These are phyloP conservation scores for Clonostachys solani DNA, from an alignment of 2,329 filamentous ascomycete species.

Conservation along the genomic window DNA sequence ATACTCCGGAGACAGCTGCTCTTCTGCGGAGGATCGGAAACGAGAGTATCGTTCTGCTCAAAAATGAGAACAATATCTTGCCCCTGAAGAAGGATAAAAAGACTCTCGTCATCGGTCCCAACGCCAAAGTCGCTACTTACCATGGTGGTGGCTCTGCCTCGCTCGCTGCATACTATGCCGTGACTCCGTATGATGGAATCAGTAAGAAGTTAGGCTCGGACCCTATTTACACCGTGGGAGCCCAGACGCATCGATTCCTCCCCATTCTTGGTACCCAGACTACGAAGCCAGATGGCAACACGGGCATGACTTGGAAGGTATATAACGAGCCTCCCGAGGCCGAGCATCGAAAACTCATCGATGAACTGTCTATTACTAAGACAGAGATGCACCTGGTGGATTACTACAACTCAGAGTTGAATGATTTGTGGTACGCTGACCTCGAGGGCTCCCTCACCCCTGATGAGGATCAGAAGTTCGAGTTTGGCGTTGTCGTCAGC, in stretches of 20 bases:
- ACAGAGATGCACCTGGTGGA: conserved; percentile 46
- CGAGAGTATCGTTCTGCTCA: conserved; percentile 69
- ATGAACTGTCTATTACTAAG: conserved; percentile 40
- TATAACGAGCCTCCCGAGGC: conserved; percentile 54
- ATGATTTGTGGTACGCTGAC: conserved; percentile 53
- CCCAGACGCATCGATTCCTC: conserved; percentile 61
- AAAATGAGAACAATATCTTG: conserved; percentile 62
- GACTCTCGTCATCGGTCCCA: conserved; percentile 52
- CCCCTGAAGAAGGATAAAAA: conserved; percentile 61
- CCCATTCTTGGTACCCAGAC: conserved; percentile 51
- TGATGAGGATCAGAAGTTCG: conserved; percentile 54
- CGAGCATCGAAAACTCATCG: conserved; percentile 42
- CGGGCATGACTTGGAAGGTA: conserved; percentile 57
- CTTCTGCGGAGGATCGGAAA: conserved; percentile 62
- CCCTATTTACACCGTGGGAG: conserved; percentile 53
- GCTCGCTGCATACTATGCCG: conserved; percentile 57
- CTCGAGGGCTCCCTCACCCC: conserved; percentile 57
- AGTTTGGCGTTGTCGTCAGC: conserved; percentile 62
- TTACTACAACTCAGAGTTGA: conserved; percentile 48
- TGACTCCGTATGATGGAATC: conserved; percentile 71
- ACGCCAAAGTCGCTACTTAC: conserved; percentile 51
- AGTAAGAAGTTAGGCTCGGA: conserved; percentile 37
- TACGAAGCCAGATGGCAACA: conserved; percentile 44
- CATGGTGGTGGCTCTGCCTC: conserved; percentile 65
- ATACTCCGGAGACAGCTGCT: conserved; percentile 58